phyloP scores from a whole-genome alignment of 257 asterid species.

The Thymus mandschuricus region DNA sequence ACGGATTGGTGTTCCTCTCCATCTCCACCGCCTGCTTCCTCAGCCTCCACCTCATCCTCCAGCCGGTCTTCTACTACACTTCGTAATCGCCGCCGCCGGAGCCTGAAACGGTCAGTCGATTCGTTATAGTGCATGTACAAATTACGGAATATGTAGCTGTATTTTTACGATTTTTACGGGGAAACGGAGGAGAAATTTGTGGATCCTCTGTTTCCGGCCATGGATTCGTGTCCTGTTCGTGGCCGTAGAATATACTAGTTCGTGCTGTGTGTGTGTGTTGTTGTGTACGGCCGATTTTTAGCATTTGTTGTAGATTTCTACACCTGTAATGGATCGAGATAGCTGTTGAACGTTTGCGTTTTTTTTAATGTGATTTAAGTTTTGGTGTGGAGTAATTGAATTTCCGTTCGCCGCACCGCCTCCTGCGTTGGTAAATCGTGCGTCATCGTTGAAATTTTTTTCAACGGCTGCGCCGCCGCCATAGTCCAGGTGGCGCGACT shows the following conservation, averaged over 20 bases:
- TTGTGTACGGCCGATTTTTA: conserved; percentile 16
- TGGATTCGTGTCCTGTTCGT: conserved; percentile 14
- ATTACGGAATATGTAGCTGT: conserved; percentile 21
- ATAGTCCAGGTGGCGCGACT: neutral
- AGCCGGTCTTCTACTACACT: conserved; percentile 61
- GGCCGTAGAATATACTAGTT: neutral
- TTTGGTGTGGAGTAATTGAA: neutral
- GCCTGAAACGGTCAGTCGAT: conserved; percentile 24
- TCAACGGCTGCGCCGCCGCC: neutral
- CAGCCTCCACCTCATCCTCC: conserved; percentile 54
- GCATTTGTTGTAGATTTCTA: neutral
- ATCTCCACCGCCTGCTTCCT: conserved; percentile 56
- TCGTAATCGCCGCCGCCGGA: conserved; percentile 29
- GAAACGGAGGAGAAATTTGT: conserved; percentile 1
- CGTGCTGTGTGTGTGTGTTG: conserved; percentile 16
- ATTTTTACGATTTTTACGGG: neutral
- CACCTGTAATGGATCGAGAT: conserved; percentile 15
- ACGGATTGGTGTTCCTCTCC: conserved; percentile 53
- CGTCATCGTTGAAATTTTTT: neutral
- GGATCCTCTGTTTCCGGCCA: conserved; percentile 28
- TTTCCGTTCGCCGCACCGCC: conserved; percentile 14
- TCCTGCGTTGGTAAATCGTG: conserved; percentile 2
- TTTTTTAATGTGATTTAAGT: neutral
- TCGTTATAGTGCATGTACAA: conserved; percentile 24
- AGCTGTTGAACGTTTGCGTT: neutral